Base-by-base conservation (phyloP, 2,329 filamentous ascomycete species). In the Nigrospora oryzae region DNA sequence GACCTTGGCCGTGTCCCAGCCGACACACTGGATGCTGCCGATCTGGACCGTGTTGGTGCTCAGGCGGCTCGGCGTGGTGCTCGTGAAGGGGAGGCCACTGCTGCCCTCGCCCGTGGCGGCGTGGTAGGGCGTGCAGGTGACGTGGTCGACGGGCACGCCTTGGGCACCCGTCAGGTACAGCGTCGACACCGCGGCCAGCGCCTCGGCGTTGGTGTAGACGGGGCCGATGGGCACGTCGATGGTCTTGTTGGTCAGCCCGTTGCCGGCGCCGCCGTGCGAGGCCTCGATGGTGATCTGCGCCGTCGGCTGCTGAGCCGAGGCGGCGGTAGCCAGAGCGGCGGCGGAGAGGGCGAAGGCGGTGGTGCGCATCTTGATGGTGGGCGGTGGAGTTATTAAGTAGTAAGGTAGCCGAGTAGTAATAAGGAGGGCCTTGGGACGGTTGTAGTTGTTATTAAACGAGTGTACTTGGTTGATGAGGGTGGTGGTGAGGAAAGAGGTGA, bases 41-140 rank as follows among this genome's bases (percentile, higher is more conserved):
- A 58, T 50, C 11, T 46, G 37, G 33, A 58, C 54, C 19, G 49
- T 55, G 51, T 58, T 58, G 32, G 55, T 57, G 6, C 53, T 56
- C 12, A 58, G 49, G 7, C 12, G 17, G 14, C 51, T 51, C 14
- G 56, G 55, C 2, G 40, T 42, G n/a, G 31, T 42, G 49, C 37
- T 38, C 36, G 36, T 43, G 43, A 58, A 56, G 15, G 53, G 38
- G 31, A 49, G 38, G 12, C 50, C 53, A 36, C 45, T 38, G 11
- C 8, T 33, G 31, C 50, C 52, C 28, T 46, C 50, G 19, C 52
- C 54, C 33, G 49, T 40, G 2, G 23, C 13, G 16, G 19, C 16
- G 36, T 50, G 42, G 53, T 49, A 57, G 13, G 55, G 51, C 23
- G 46, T 50, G 51, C 56, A 58, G 14, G 34, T 47, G 23, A 50